These are phyloP conservation scores for Calophaca sinica DNA, from an alignment of 306 rosid genomes.

Conservation along the genomic window DNA sequence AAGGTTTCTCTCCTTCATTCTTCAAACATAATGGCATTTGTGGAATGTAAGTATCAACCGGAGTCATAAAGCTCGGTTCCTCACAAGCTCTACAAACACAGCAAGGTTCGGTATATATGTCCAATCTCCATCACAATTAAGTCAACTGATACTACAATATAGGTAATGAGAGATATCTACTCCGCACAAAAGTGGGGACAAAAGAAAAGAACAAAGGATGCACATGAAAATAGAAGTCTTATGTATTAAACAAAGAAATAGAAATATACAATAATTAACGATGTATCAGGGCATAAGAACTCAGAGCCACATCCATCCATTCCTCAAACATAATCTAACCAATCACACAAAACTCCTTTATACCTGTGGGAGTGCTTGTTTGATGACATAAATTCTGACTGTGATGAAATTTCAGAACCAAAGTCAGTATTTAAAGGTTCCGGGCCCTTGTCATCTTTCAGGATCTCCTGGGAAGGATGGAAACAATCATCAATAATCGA, in stretches of 20 bases:
- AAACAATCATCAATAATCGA: slow-evolving; percentile 37
- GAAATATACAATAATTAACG: slow-evolving; percentile 4
- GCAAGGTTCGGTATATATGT: slow-evolving; percentile 40
- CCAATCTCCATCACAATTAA: slow-evolving; percentile 33
- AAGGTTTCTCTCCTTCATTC: slow-evolving; percentile 48
- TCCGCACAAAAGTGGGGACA: slow-evolving; percentile 1
- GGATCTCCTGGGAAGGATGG: slow-evolving; percentile 59
- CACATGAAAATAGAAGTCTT: slow-evolving; percentile 7
- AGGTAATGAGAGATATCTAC: slow-evolving; percentile 27
- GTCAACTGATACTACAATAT: slow-evolving; percentile 24
- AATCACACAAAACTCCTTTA: slow-evolving; percentile 32
- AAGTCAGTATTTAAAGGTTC: slow-evolving; percentile 63
- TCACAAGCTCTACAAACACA: slow-evolving; percentile 61
- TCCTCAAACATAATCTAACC: slow-evolving; percentile 33
- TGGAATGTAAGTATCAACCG: slow-evolving; percentile 59
- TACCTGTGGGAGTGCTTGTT: slow-evolving; percentile 60
- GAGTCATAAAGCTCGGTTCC: slow-evolving; percentile 56
- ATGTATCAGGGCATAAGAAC: slow-evolving; percentile 21
- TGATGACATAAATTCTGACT: slow-evolving; percentile 69
- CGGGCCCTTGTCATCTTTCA: slow-evolving; percentile 54
- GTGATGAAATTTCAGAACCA: slow-evolving; percentile 71
- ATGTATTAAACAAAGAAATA: neutral
- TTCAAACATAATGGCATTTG: slow-evolving; percentile 58
- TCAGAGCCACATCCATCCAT: slow-evolving; percentile 6
- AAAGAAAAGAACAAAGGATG: slow-evolving; percentile 20